phyloP scores from a whole-genome alignment of 192 early-diverging fungal species.

The Tieghemiomyces parasiticus region DNA sequence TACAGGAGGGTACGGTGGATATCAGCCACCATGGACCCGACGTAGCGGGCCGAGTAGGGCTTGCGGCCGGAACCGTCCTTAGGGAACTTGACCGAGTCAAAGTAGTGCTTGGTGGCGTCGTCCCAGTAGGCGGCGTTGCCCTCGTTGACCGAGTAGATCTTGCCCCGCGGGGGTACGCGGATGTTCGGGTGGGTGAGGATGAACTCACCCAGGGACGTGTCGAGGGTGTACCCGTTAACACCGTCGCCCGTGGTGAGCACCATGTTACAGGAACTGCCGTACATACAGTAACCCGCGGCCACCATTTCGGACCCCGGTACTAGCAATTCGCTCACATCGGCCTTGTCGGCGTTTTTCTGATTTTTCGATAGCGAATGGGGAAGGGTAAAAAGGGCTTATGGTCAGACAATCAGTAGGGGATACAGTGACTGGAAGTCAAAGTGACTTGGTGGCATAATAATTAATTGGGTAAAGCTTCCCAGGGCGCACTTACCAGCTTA shows the following conservation, averaged over 20 bases:
- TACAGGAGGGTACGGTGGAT: constrained; percentile 90
- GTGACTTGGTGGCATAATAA: too few species aligned
- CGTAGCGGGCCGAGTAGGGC: constrained; percentile 89
- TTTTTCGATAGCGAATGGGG: constrained; percentile 11
- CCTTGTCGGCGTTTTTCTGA: constrained; percentile 25
- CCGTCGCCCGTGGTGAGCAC: constrained; percentile 62
- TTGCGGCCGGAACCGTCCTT: constrained; percentile 47
- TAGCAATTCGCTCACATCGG: constrained; percentile 61
- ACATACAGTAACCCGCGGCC: constrained; percentile 94
- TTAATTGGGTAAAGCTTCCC: not conserved
- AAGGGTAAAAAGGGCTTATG: constrained; percentile 10
- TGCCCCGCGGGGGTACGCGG: constrained; percentile 54
- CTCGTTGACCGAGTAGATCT: constrained; percentile 98
- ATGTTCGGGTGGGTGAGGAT: constrained; percentile 94
- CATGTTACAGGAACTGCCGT: constrained; percentile 78
- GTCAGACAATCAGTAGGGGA: too few species aligned
- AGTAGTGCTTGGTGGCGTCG: constrained; percentile 71
- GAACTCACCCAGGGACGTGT: constrained; percentile 94
- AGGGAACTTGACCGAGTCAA: constrained; percentile 81
- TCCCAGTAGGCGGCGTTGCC: constrained; percentile 91
- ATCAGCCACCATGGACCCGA: constrained; percentile 98
- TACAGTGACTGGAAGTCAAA: too few species aligned
- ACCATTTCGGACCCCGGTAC: constrained; percentile 83
- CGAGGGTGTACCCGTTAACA: constrained; percentile 94
- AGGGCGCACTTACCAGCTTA: constrained; percentile 46